These are phyloP conservation scores for Alternaria sp. DNA, from an alignment of 2,329 filamentous ascomycete species.

Conservation along the genomic window DNA sequence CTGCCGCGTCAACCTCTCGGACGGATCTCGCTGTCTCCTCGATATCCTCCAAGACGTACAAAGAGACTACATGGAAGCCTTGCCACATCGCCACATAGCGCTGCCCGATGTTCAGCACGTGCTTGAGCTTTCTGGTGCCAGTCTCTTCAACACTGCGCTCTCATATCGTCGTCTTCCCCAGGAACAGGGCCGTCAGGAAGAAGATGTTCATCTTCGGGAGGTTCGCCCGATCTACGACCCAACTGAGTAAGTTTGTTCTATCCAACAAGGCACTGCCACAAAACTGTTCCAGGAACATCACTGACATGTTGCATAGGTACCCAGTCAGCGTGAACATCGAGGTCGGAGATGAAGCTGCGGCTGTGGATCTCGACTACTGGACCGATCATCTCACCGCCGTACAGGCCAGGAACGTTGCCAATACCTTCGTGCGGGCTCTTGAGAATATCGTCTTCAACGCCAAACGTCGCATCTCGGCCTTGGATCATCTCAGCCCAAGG, in stretches of 20 bases:
- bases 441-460: slow-evolving; percentile 50
- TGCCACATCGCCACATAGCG: slow-evolving; percentile 54
- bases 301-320: slow-evolving; percentile 33
- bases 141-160: slow-evolving; percentile 59
- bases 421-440: slow-evolving; percentile 39
- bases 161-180: slow-evolving; percentile 57
- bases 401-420: slow-evolving; percentile 44
- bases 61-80: slow-evolving; percentile 57
- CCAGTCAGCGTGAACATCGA: slow-evolving; percentile 60
- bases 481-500: slow-evolving; percentile 52
- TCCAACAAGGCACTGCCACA: not conserved
- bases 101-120: slow-evolving; percentile 59
- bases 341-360: slow-evolving; percentile 49
- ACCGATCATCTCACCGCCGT: slow-evolving; percentile 43
- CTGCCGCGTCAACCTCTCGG: slow-evolving; percentile 53
- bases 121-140: slow-evolving; percentile 41
- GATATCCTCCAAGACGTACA: slow-evolving; percentile 55
- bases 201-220: slow-evolving; percentile 51
- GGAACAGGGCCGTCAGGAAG: slow-evolving; percentile 27
- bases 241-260: slow-evolving; percentile 46
- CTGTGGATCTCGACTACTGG: slow-evolving; percentile 48
- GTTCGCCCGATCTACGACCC: slow-evolving; percentile 53
- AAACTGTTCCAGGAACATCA: not conserved
- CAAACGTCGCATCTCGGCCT: slow-evolving; percentile 40
- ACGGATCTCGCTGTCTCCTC: slow-evolving; percentile 42